Percentiles rank a stretch among this genome's conserved stretches.
These are phyloP conservation scores for Hortiboletus campestris DNA, from an alignment of 768 basidiomycete genomes.

Conservation along the genomic window DNA sequence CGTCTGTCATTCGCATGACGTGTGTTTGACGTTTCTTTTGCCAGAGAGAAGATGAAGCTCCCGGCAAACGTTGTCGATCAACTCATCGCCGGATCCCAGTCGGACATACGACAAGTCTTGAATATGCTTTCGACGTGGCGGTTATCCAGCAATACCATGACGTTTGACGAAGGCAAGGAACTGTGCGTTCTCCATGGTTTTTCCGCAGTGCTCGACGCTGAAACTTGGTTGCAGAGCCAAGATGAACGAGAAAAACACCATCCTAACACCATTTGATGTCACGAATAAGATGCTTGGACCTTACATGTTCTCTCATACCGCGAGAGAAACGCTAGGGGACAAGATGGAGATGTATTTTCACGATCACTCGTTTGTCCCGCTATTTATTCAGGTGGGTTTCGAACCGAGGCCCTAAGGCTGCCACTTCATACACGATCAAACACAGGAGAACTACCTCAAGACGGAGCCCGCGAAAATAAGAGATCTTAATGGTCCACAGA, in stretches of 20 bases:
- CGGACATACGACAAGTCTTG: constrained; percentile 94
- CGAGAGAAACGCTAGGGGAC: constrained; percentile 78
- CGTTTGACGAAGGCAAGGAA: constrained; percentile 89
- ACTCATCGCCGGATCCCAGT: constrained; percentile 83
- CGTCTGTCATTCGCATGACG: not conserved
- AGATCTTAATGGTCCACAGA: constrained; percentile 60
- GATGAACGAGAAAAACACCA: constrained; percentile 89
- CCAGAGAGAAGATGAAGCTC: constrained; percentile 91
- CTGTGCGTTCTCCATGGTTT: constrained; percentile 53
- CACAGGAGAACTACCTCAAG: constrained; percentile 89
- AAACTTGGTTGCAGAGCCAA: constrained; percentile 54
- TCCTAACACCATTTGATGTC: constrained; percentile 90
- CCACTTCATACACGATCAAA: constrained; percentile 27
- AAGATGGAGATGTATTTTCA: constrained; percentile 98
- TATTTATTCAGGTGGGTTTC: constrained; percentile 82
- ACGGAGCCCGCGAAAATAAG: constrained; percentile 64
- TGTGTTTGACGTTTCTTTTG: not conserved
- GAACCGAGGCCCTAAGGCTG: too few relatives aligned
- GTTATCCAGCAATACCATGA: constrained; percentile 75
- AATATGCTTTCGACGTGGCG: constrained; percentile 99
- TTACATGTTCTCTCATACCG: constrained; percentile 81
- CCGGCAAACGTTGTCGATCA: constrained; percentile 90
- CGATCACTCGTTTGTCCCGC: constrained; percentile 88
- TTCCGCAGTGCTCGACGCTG: not conserved
- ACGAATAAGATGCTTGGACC: constrained; percentile 89